Conservation (phyloP, 2,329 filamentous ascomycete genomes). For the Coniochaeta sp. region DNA sequence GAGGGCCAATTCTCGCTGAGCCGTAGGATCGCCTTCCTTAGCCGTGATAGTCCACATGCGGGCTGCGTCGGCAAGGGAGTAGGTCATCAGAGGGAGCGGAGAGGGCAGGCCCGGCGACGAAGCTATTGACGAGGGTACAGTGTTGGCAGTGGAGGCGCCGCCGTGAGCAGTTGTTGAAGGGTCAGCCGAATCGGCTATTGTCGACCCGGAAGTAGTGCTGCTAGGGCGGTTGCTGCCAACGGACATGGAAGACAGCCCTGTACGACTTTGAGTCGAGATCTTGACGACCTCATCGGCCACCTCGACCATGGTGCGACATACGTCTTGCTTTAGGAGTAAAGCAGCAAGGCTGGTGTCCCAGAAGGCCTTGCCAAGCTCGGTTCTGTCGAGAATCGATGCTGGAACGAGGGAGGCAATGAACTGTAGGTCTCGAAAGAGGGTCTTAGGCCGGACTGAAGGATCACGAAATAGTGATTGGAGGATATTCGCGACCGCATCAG, state of each 20-base stretch:
- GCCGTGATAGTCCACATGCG: constrained; percentile 90
- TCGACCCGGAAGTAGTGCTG: constrained; percentile 10
- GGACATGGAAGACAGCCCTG: constrained; percentile 1
- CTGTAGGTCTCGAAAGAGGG: constrained; percentile 74
- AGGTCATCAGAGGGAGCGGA: constrained; percentile 45
- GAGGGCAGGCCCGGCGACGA: constrained; percentile 34
- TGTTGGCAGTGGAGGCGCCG: not conserved
- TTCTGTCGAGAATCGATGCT: constrained; percentile 50
- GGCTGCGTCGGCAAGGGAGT: constrained; percentile 73
- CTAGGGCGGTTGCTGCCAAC: constrained; percentile 1
- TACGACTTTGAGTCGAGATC: constrained; percentile 59
- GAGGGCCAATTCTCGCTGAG: constrained; percentile 86
- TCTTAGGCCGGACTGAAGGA: constrained; percentile 64
- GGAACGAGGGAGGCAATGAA: constrained; percentile 63
- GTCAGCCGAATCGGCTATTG: not conserved
- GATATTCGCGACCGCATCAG: constrained; percentile 58
- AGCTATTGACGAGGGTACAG: constrained; percentile 14
- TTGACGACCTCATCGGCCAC: constrained; percentile 47
- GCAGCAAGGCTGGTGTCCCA: constrained; percentile 86
- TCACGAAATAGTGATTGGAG: constrained; percentile 62
- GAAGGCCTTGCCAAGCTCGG: constrained; percentile 69
- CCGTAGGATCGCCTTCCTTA: constrained; percentile 81
- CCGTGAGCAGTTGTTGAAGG: not conserved
- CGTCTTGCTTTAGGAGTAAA: constrained; percentile 79
- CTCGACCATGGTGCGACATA: constrained; percentile 71